Conservation (phyloP, 2,329 filamentous ascomycete species). For the Sphaerulina populicola region DNA sequence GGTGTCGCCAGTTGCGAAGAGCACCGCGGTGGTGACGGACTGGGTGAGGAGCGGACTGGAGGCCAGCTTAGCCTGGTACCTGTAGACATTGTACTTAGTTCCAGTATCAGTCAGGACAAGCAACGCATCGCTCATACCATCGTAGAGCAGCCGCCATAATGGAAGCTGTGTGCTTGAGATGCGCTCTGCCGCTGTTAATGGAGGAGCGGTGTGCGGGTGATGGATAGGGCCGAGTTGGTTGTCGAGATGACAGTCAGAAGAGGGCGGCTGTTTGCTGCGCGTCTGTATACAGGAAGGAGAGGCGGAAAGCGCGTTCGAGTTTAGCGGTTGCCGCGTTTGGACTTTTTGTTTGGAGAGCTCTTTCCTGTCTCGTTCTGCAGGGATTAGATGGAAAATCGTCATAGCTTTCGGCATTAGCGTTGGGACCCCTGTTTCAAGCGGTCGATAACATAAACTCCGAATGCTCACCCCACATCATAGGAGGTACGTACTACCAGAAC, state of each 20-base stretch:
- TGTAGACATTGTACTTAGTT: constrained; percentile 24
- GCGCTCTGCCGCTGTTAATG: background rate
- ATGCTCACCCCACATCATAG: too few relatives aligned
- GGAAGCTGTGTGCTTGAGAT: constrained; percentile 1
- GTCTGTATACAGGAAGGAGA: background rate
- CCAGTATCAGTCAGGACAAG: background rate
- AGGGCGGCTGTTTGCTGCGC: background rate
- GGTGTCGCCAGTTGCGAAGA: constrained; percentile 86
- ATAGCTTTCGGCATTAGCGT: background rate
- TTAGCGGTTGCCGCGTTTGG: background rate
- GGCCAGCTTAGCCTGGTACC: constrained; percentile 81
- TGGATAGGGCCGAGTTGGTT: background rate
- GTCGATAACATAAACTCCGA: too few relatives aligned
- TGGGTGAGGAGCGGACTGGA: constrained; percentile 80
- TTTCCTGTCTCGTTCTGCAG: constrained; percentile 1
- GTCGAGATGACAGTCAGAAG: background rate
- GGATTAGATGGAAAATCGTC: background rate
- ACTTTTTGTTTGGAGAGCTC: constrained; percentile 1
- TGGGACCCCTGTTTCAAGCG: background rate
- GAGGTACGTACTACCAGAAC: too few relatives aligned
- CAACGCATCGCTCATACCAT: constrained; percentile 30
- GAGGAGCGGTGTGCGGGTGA: background rate
- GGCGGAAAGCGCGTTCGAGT: background rate
- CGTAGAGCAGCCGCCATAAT: constrained; percentile 33
- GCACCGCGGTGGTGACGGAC: constrained; percentile 77